These are phyloP conservation scores for Aspergillus ustus DNA, from an alignment of 2,329 filamentous ascomycete species.

Conservation along the genomic window DNA sequence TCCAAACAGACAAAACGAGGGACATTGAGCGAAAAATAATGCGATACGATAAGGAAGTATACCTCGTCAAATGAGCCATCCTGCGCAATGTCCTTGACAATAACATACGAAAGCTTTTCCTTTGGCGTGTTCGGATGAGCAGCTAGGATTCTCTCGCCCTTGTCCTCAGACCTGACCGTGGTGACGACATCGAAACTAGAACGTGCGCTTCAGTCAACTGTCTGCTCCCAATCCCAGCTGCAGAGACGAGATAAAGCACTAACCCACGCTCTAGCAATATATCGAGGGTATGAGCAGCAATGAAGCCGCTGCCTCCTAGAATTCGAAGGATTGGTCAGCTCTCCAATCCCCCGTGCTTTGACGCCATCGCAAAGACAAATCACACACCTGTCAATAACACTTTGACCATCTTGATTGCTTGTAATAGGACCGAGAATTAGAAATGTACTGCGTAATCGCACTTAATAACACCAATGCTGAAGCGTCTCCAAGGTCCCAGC, in stretches of 20 bases:
- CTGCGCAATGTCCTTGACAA: constrained; percentile 74
- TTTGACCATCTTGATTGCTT: constrained; percentile 38
- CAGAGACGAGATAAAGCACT: constrained; percentile 11
- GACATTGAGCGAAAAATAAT: neutral
- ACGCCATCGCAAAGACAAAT: neutral
- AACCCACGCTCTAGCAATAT: constrained; percentile 59
- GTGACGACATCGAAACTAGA: constrained; percentile 64
- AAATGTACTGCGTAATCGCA: neutral
- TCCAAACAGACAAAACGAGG: neutral
- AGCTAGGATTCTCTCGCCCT: constrained; percentile 64
- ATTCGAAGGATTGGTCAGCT: constrained; percentile 21
- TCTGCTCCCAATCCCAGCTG: neutral
- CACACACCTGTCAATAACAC: constrained; percentile 44
- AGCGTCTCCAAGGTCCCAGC: no score
- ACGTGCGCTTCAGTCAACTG: constrained; percentile 11
- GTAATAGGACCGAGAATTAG: neutral
- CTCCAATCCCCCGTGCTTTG: neutral
- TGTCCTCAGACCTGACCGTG: constrained; percentile 65
- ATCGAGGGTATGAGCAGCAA: constrained; percentile 68
- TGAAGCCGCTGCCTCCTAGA: constrained; percentile 65
- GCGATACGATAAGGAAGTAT: neutral
- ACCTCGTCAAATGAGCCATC: constrained; percentile 70
- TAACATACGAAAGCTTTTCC: constrained; percentile 64
- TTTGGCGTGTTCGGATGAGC: constrained; percentile 57
- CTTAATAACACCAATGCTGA: no score